Evolutionary conservation across 2,329 filamentous ascomycete genomes (phyloP).

Genomic region (Ceratocystis harringtonii): DNA sequence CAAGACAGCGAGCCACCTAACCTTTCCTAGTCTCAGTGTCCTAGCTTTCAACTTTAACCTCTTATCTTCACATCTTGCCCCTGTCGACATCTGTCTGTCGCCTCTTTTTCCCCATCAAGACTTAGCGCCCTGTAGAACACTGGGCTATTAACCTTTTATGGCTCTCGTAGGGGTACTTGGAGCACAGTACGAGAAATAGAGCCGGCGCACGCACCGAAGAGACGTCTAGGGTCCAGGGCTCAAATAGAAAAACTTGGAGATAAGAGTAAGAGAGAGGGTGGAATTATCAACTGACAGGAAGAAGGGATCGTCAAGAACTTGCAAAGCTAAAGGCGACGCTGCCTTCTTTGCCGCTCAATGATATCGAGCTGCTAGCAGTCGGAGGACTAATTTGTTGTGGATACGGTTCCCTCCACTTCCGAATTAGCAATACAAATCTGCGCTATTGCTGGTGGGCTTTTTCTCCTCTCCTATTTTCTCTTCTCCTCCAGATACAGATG

Average conservation of each 20-base stretch:
- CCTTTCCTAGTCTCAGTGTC: neutral
- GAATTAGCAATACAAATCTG: neutral
- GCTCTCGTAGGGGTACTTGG: neutral
- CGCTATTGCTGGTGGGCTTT: neutral
- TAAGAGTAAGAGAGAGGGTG: constrained; percentile 3
- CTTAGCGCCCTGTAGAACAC: neutral
- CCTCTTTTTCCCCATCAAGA: neutral
- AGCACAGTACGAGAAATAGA: neutral
- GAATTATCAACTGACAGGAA: neutral
- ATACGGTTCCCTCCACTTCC: neutral
- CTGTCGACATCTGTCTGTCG: neutral
- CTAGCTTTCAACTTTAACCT: constrained; percentile 4
- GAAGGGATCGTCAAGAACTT: neutral
- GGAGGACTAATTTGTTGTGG: neutral
- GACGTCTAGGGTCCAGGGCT: neutral
- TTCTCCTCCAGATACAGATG: neutral
- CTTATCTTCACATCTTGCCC: neutral
- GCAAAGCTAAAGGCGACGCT: neutral
- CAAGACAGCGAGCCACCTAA: neutral
- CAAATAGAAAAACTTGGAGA: neutral
- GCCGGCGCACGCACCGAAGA: constrained; percentile 4
- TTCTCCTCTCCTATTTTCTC: neutral
- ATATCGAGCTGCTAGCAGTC: neutral
- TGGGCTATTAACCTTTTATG: neutral
- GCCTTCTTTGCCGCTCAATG: neutral